These are phyloP conservation scores for Adiantum capillusveneris DNA, from an alignment of 75 land plant species.

Conservation along the genomic window DNA sequence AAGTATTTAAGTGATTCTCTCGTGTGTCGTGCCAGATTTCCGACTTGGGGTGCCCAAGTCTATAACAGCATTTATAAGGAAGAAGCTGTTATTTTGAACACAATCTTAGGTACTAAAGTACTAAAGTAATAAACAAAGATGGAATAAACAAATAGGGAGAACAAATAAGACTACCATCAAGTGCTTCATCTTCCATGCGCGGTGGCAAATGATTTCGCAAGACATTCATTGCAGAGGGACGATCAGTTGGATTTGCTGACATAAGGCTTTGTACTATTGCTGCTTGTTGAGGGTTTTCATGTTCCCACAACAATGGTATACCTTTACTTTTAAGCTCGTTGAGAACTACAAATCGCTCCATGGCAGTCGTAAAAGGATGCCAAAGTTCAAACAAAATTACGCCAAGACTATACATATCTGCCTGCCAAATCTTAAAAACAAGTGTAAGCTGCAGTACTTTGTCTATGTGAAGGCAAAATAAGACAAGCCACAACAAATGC, in stretches of 20 bases:
- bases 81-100: too few relatives aligned
- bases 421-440: too few relatives aligned
- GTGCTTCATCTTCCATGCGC: slow-evolving; percentile 79
- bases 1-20: too few relatives aligned
- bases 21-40: too few relatives aligned
- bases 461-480: too few relatives aligned
- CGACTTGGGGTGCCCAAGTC: too few relatives aligned
- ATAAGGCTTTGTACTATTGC: slow-evolving; percentile 55
- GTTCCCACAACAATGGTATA: slow-evolving; percentile 61
- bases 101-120: too few relatives aligned
- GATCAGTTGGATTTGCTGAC: slow-evolving; percentile 74
- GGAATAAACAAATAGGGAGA: background rate
- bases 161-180: slow-evolving; percentile 63
- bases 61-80: too few relatives aligned
- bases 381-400: slow-evolving; percentile 92
- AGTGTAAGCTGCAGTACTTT: too few relatives aligned
- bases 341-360: slow-evolving; percentile 69
- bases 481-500: too few relatives aligned
- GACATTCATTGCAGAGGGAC: slow-evolving; percentile 84
- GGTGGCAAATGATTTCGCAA: slow-evolving; percentile 77
- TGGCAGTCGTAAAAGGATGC: slow-evolving; percentile 82
- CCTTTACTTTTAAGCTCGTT: slow-evolving; percentile 76
- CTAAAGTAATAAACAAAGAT: background rate
- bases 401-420: slow-evolving; percentile 95
- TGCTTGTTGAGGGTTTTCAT: slow-evolving; percentile 65